Conservation (phyloP, 495 filamentous ascomycete genomes). For the Penicilliopsis zonata region DNA sequence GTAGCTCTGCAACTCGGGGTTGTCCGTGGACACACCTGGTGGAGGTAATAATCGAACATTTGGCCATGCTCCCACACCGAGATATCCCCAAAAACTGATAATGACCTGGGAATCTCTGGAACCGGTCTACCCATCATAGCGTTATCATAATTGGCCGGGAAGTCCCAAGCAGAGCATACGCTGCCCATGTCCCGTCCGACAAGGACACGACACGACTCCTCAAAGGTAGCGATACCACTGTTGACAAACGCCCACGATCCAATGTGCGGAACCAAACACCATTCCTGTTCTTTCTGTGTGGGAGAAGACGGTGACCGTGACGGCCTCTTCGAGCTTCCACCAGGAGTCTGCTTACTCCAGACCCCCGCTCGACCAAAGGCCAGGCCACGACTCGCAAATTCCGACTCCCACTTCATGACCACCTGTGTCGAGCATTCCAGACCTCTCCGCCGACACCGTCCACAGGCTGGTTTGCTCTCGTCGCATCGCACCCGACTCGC, state of each 20-base stretch:
- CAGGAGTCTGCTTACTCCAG: slow-evolving; percentile 23
- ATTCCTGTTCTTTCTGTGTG: slow-evolving; percentile 14
- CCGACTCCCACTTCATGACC: slow-evolving; percentile 34
- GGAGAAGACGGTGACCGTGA: not conserved
- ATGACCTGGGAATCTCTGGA: too few relatives aligned
- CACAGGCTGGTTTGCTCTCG: slow-evolving; percentile 29
- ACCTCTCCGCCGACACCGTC: slow-evolving; percentile 24
- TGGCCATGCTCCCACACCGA: slow-evolving; percentile 9
- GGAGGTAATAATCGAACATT: slow-evolving; percentile 32
- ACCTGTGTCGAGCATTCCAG: slow-evolving; percentile 26
- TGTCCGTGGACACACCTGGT: slow-evolving; percentile 30
- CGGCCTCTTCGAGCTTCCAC: slow-evolving; percentile 3
- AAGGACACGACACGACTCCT: slow-evolving; percentile 14
- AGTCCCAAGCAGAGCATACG: too few relatives aligned
- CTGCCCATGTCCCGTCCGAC: slow-evolving; percentile 6
- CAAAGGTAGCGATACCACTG: slow-evolving; percentile 21
- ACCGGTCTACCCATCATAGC: slow-evolving; percentile 3
- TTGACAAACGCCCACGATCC: slow-evolving; percentile 28
- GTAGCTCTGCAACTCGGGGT: slow-evolving; percentile 21
- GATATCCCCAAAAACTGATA: too few relatives aligned
- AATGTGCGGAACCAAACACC: slow-evolving; percentile 18
- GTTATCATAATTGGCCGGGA: slow-evolving; percentile 14
- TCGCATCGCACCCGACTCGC: slow-evolving; percentile 33
- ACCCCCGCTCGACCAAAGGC: slow-evolving; percentile 33
- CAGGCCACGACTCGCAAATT: slow-evolving; percentile 29